Percentiles rank a stretch among this genome's conserved stretches.
Evolutionary conservation across 441 rosid species (phyloP).

Genomic region (Codiaeum variegatum): DNA sequence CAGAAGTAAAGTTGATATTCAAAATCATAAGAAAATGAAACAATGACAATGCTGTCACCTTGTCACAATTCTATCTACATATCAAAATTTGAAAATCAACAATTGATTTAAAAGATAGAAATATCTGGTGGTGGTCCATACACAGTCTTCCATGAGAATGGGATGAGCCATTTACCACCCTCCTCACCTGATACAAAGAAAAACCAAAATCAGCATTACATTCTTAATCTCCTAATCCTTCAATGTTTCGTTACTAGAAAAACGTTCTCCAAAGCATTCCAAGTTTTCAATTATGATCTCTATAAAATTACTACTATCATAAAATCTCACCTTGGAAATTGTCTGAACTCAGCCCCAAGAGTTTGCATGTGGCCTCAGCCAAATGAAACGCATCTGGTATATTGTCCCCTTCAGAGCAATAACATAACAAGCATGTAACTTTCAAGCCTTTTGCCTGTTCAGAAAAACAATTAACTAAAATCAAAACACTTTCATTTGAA

Average conservation of each 20-base stretch:
- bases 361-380: conserved; percentile 66
- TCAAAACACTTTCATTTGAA: background rate
- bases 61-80: background rate
- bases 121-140: conserved; percentile 87
- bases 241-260: background rate
- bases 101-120: conserved; percentile 44
- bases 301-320: background rate
- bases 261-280: background rate
- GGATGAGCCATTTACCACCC: conserved; percentile 55
- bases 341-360: conserved; percentile 38
- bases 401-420: conserved; percentile 97
- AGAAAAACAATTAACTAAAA: conserved; percentile 21
- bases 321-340: conserved; percentile 46
- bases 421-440: conserved; percentile 74
- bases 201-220: conserved; percentile 2
- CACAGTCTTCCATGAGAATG: conserved; percentile 75
- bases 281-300: background rate
- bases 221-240: background rate
- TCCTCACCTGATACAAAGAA: conserved; percentile 42
- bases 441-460: conserved; percentile 77
- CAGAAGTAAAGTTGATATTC: too few species aligned
- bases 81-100: background rate
- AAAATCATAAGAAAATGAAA: background rate
- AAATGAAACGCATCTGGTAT: conserved; percentile 69
- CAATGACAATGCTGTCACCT: background rate